Base-by-base conservation (phyloP, 768 basidiomycete species). In the Antrodiella citrinella region DNA sequence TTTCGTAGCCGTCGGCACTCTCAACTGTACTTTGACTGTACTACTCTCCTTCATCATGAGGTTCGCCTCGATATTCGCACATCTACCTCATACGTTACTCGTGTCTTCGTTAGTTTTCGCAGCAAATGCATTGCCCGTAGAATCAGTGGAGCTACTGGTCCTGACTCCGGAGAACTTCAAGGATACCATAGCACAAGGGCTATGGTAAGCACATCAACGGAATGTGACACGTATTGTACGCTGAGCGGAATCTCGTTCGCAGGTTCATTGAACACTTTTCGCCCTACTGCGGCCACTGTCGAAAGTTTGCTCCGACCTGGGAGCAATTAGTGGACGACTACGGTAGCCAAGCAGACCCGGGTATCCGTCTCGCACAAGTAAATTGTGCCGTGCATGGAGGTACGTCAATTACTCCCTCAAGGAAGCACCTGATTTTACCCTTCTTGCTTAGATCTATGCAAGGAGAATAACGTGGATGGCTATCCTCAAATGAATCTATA, bases 201-300 rank as follows among this genome's bases (percentile, higher is more conserved):
- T 81, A 3, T 88, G 84, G 84, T 76, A 43, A 4, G 71, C 58
- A n/a, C 30, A 22, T 41, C 18, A 7, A 20, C 20, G 2, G 11
- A 3, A 15, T 10, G 18, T 44, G 24, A 26, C 44, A 18, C 18
- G 20, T n/a, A 25, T 51, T 38, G 10, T 38, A 18, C 10, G 10
- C 35, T 38, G 18, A 10, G 35, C 10, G 35, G 18, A 22, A 47
- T 23, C 26, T 38, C 39, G 20, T 10, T 24, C 15, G 23, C 54
- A 75, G 82, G 82, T 81, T 94, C 51, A 71, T 95, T 45, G 91
- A 95, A 58, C 85, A 88, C 65, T 96, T 80, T 63, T 92, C 89
- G 1, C 93, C 93, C 0, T 84, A 82, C 60, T 96, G 93, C 58
- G 62, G 65, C 3, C 92, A 95, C 61, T 96, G 92, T 65, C 72